Evolutionary conservation across 2,329 filamentous ascomycete species (phyloP), one percentile per base, ranked within the genome.

Genomic region (Neofusicoccum umdonicola): DNA sequence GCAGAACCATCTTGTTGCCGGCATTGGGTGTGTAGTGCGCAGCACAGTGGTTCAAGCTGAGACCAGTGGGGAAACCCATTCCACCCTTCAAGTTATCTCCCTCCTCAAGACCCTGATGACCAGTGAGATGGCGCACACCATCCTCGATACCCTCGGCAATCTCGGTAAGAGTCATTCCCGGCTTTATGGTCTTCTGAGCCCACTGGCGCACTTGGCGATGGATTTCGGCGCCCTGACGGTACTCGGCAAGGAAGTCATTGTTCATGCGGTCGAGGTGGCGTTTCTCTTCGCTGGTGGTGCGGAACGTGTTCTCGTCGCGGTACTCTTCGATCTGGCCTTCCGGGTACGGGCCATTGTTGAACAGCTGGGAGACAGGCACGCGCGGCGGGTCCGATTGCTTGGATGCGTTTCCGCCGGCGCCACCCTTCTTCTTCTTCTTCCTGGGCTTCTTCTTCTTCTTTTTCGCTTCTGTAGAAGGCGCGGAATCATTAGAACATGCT

Each of bases 61-160:
- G 81, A 61, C 92, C 92, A 22, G 89, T 92, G 4, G 92, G 92
- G 79, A 96, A 96, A 3, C 91, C 92, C 85, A 96, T 91, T 63
- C 92, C 92, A 37, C 88, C 91, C 72, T 88, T 86, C 68, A 93
- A 80, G 62, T 88, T 88, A 71, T 96, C 92, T 4, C 92, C 92
- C 71, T 93, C 89, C 67, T 89, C 84, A 48, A 95, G 78, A 7
- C 91, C 92, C 69, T 85, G 82, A 75, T 96, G 91, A 5, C 90
- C 92, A 2, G 89, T 89, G 68, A 96, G 78, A 37, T 89, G 87
- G 68, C 92, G 87, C 41, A 95, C 91, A 60, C 90, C 86, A 74
- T 94, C 87, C 77, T 96, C 92, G 71, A 96, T 96, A n/a, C 88
- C 89, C 74, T 94, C 89, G 8, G 91, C 91, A 69, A 96, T 94